Conservation (phyloP, 176 grass and related monocot genomes). For the Pontederia crassipes region DNA sequence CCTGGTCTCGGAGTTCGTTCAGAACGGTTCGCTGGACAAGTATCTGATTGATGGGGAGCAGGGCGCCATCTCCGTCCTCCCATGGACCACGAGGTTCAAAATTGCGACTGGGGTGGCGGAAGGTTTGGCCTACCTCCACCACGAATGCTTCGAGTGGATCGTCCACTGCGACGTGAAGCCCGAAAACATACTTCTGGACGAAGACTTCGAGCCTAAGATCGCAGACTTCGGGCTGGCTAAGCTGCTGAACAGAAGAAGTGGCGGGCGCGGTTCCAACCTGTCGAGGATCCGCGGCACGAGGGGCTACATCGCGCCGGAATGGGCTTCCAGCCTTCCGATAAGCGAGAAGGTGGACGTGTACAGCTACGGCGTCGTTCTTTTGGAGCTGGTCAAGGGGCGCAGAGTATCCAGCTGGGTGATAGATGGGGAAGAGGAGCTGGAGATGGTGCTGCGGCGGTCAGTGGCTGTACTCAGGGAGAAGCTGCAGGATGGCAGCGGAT, state of each 20-base stretch:
- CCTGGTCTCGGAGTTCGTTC: constrained; percentile 35
- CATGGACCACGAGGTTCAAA: constrained; percentile 37
- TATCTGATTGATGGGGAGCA: constrained; percentile 15
- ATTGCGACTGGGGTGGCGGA: constrained; percentile 41
- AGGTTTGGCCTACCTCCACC: constrained; percentile 55
- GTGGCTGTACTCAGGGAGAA: neutral
- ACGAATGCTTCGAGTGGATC: constrained; percentile 66
- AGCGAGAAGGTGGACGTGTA: constrained; percentile 29
- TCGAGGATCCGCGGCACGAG: constrained; percentile 34
- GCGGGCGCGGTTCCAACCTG: neutral
- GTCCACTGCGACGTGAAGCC: constrained; percentile 57
- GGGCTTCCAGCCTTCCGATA: constrained; percentile 28
- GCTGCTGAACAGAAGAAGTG: constrained; percentile 17
- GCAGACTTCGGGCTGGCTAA: constrained; percentile 62
- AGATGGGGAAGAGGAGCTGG: neutral
- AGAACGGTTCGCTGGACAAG: constrained; percentile 42
- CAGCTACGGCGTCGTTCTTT: constrained; percentile 25
- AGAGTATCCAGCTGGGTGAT: constrained; percentile 20
- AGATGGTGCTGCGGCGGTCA: constrained; percentile 6
- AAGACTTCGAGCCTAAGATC: constrained; percentile 40
- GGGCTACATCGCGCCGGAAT: constrained; percentile 30
- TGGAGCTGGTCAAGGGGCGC: constrained; percentile 24
- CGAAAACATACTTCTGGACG: constrained; percentile 48
- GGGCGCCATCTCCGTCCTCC: neutral
- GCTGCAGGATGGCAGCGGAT: neutral